Evolutionary conservation across 305 asterid species (phyloP).

Genomic region (Striga hermonthica): DNA sequence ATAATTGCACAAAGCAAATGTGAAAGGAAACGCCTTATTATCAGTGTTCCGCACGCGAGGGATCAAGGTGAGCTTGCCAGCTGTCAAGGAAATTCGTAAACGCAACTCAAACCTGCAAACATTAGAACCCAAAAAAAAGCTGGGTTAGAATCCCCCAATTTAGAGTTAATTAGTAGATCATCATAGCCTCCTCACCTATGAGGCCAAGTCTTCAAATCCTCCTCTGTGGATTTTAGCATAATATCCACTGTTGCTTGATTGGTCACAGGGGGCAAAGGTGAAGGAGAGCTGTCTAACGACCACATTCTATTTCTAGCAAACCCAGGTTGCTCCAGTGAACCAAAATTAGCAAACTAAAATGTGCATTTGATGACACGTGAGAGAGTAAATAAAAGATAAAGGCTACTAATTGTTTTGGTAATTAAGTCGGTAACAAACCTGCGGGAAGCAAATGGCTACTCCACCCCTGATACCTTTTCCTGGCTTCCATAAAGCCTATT

Average conservation of each 20-base stretch:
- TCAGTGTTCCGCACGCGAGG: constrained; percentile 56
- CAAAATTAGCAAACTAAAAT: constrained; percentile 56
- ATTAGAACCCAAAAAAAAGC: constrained; percentile 29
- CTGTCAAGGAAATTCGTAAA: constrained; percentile 58
- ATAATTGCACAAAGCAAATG: constrained; percentile 67
- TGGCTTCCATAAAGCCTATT: constrained; percentile 60
- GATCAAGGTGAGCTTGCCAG: constrained; percentile 73
- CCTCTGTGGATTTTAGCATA: constrained; percentile 71
- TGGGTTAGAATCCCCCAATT: neutral
- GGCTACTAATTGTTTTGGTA: constrained; percentile 21
- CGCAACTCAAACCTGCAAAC: constrained; percentile 77
- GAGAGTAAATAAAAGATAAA: neutral
- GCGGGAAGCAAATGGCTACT: constrained; percentile 67
- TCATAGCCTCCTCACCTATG: constrained; percentile 52
- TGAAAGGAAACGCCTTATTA: constrained; percentile 66
- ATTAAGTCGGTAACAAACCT: constrained; percentile 44
- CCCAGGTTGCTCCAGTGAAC: constrained; percentile 77
- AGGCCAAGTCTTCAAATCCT: constrained; percentile 79
- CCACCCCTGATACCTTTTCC: constrained; percentile 69
- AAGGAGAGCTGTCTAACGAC: constrained; percentile 68
- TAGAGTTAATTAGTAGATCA: constrained; percentile 3
- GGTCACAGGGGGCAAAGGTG: constrained; percentile 57
- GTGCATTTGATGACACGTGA: constrained; percentile 25
- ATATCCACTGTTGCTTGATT: constrained; percentile 62
- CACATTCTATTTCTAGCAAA: constrained; percentile 75